Conservation (phyloP, 768 basidiomycete species). For the Rhizopogon rudus region DNA sequence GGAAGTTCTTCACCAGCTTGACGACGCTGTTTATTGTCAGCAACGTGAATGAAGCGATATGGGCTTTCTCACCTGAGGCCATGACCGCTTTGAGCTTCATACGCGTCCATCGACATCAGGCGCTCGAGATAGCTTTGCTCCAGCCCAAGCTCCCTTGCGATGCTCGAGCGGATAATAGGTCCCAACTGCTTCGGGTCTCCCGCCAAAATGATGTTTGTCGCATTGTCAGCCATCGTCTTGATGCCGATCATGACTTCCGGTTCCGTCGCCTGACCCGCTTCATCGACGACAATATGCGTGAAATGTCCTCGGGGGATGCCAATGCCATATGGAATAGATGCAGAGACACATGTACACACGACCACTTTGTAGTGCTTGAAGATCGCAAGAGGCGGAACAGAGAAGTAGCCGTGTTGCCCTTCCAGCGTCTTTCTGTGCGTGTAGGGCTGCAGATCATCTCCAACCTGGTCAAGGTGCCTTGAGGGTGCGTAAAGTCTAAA, state of each 20-base stretch:
- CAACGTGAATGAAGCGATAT: constrained; percentile 1
- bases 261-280: constrained; percentile 70
- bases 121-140: constrained; percentile 60
- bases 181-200: constrained; percentile 73
- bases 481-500: constrained; percentile 53
- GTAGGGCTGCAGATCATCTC: constrained; percentile 33
- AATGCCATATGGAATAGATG: constrained; percentile 48
- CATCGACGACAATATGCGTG: constrained; percentile 65
- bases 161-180: constrained; percentile 55
- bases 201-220: constrained; percentile 56
- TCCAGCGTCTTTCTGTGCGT: constrained; percentile 30
- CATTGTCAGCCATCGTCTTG: constrained; percentile 49
- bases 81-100: constrained; percentile 30
- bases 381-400: constrained; percentile 36
- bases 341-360: constrained; percentile 64
- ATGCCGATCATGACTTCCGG: constrained; percentile 60
- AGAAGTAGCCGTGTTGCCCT: constrained; percentile 5
- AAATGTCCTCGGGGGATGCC: constrained; percentile 60
- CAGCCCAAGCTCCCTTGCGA: constrained; percentile 54
- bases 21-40: constrained; percentile 39
- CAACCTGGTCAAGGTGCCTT: constrained; percentile 33
- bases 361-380: constrained; percentile 46
- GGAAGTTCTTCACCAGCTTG: constrained; percentile 60
- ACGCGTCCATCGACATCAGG: constrained; percentile 43
- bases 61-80: constrained; percentile 31